Evolutionary conservation across 148 eudicot genomes (phyloP).

Genomic region (Vaccinium macrocarpon): DNA sequence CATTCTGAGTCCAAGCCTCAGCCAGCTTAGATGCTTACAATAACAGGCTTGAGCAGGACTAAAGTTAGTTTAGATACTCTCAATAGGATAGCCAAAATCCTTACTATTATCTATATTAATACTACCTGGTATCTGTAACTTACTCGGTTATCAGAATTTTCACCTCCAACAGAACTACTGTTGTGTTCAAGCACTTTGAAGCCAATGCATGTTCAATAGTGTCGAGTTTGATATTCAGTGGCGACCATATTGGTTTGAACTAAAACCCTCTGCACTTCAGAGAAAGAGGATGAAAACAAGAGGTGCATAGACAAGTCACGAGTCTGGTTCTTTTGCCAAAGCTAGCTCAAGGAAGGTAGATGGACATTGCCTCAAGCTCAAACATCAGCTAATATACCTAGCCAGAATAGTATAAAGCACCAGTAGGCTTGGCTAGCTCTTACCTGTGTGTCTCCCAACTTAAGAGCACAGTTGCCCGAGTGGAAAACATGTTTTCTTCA

Average conservation of each 20-base stretch:
- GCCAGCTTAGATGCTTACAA: neutral
- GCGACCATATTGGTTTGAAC: neutral
- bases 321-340: neutral
- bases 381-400: neutral
- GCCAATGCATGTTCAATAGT: neutral
- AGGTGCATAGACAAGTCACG: neutral
- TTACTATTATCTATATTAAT: neutral
- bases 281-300: neutral
- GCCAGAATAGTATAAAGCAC: neutral
- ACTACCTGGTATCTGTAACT: neutral
- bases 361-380: neutral
- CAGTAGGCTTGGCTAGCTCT: slow-evolving; percentile 9
- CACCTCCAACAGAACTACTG: neutral
- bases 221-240: neutral
- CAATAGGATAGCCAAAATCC: neutral
- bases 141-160: neutral
- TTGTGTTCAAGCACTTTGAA: neutral
- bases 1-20: slow-evolving; percentile 5
- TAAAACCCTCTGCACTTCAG: neutral
- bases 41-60: neutral
- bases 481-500: neutral
- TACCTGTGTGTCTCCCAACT: neutral
- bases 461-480: neutral
- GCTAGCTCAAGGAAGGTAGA: neutral
- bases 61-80: neutral